Percentiles rank a stretch among this genome's conserved stretches.
Evolutionary conservation across 176 grass and related monocot species (phyloP).

Genomic region (Bolboschoenus planiculmis): DNA sequence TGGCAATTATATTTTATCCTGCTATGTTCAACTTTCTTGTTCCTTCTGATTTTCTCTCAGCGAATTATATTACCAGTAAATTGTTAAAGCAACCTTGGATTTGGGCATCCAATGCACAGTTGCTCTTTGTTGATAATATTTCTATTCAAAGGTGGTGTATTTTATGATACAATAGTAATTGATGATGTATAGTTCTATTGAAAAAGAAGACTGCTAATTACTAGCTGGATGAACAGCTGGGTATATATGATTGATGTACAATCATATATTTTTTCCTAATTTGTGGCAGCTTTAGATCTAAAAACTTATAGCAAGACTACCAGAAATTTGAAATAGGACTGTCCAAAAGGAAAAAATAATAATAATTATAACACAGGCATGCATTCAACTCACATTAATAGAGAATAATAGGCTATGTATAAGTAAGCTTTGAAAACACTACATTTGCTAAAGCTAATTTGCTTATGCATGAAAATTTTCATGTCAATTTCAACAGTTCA

Average conservation of each 20-base stretch:
- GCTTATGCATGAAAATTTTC: neutral
- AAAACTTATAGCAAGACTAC: neutral
- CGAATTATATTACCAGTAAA: neutral
- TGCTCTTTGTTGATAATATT: neutral
- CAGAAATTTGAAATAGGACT: neutral
- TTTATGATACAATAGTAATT: neutral
- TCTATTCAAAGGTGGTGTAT: neutral
- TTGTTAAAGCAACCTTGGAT: neutral
- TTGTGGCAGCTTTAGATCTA: neutral
- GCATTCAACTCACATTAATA: neutral
- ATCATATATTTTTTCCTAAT: neutral
- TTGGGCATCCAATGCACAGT: neutral
- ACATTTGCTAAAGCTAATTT: neutral
- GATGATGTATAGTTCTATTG: neutral
- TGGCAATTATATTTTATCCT: neutral
- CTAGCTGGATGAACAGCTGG: neutral
- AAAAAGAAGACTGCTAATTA: neutral
- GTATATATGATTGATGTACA: neutral
- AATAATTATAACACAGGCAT: neutral
- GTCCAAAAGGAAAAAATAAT: neutral
- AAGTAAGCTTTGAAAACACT: neutral
- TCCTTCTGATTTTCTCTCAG: neutral
- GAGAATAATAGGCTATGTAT: neutral
- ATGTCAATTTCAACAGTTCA: neutral
- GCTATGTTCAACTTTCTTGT: neutral